Percentiles rank a stretch among this genome's conserved stretches.
phyloP scores from a whole-genome alignment of 257 asterid genomes.

The Ilex aquifolium region DNA sequence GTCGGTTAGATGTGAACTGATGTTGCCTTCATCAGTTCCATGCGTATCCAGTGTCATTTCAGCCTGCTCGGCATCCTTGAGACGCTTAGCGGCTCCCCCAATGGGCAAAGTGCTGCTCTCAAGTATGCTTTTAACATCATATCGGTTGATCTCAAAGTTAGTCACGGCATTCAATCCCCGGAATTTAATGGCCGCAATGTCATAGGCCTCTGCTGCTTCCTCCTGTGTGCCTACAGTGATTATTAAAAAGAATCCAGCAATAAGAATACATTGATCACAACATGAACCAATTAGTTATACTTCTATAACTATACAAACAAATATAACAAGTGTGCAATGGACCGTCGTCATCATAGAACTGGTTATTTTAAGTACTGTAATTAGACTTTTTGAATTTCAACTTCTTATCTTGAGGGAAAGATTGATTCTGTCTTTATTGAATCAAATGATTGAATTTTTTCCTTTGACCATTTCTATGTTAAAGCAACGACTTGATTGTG shows the following conservation, averaged over 20 bases:
- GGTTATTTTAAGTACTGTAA: no score
- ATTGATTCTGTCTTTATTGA: no score
- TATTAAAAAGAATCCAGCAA: neutral
- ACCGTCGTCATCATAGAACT: no score
- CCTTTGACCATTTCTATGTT: no score
- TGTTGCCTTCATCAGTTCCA: constrained; percentile 23
- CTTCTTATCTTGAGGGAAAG: no score
- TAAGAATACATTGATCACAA: neutral
- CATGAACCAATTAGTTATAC: no score
- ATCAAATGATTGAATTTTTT: no score
- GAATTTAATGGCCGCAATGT: constrained; percentile 86
- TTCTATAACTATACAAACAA: no score
- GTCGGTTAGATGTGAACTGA: constrained; percentile 29
- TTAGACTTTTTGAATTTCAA: no score
- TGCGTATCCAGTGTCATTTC: constrained; percentile 47
- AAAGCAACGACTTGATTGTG: no score
- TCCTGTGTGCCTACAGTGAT: constrained; percentile 62
- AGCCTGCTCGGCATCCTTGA: constrained; percentile 59
- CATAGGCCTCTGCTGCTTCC: constrained; percentile 95
- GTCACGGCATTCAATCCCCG: constrained; percentile 80
- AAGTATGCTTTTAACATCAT: constrained; percentile 76
- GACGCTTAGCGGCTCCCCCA: constrained; percentile 73
- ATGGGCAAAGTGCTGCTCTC: constrained; percentile 70
- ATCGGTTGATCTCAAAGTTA: constrained; percentile 70
- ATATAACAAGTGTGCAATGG: no score